These are phyloP conservation scores for Phytophthora citricola DNA, from an alignment of 352 stramenopile species.

Conservation along the genomic window DNA sequence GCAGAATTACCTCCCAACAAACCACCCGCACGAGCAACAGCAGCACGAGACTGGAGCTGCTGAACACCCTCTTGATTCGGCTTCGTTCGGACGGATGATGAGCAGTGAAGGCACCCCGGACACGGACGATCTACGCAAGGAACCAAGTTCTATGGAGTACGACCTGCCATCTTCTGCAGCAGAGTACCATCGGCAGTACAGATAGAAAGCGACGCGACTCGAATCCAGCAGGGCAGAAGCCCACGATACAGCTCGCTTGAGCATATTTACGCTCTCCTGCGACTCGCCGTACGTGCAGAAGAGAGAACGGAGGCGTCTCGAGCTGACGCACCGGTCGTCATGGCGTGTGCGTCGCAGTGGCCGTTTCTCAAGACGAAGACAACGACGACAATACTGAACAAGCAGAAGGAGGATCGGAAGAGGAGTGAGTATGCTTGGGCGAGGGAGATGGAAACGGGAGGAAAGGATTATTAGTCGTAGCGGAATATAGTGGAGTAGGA, in stretches of 20 bases:
- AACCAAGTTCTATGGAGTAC: conserved; percentile 37
- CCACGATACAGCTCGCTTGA: conserved; percentile 23
- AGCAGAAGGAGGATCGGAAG: conserved; percentile 29
- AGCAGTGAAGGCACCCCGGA: conserved; percentile 36
- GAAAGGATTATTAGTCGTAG: conserved; percentile 35
- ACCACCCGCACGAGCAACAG: conserved; percentile 42
- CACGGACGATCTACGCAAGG: conserved; percentile 32
- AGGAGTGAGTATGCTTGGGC: conserved; percentile 19
- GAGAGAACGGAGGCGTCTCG: conserved; percentile 14
- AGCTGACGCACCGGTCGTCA: conserved; percentile 10
- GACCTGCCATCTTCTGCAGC: conserved; percentile 45
- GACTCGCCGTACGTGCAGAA: conserved; percentile 9
- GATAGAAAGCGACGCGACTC: conserved; percentile 34
- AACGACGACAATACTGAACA: conserved; percentile 19
- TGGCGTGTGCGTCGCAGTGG: conserved; percentile 19
- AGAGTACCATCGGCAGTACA: conserved; percentile 51
- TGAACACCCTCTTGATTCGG: conserved; percentile 56
- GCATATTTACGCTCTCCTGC: conserved; percentile 20
- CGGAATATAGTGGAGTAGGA: conserved; percentile 49
- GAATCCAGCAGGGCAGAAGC: conserved; percentile 26
- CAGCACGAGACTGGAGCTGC: conserved; percentile 19
- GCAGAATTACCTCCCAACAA: conserved; percentile 55
- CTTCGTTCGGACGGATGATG: conserved; percentile 50
- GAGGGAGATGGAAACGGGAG: conserved; percentile 14
- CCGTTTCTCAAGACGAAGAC: conserved; percentile 23